Evolutionary conservation across 441 rosid genomes (phyloP), one percentile per base, ranked within the genome.

Genomic region (Eutrema salsugineum): DNA sequence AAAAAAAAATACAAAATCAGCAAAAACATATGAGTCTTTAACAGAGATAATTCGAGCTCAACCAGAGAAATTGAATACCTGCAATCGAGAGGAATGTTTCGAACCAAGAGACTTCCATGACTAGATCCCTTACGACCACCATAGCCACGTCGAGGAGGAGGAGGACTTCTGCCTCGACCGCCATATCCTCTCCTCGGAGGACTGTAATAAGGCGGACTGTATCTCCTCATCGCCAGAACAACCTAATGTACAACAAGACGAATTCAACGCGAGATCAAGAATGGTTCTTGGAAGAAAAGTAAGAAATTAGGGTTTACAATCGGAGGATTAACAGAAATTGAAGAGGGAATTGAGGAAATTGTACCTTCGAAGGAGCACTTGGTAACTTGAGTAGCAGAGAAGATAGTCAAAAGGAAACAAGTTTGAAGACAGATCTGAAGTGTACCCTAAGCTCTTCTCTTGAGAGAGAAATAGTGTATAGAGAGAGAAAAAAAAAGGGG

Each of bases 161-260:
- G 90, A 7, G 88, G 90, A 79, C 93, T 90, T 74, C 97, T 81
- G 12, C 73, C 89, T 10, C 93, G 75, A 38, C 94, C 88, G 30
- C 94, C 91, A 42, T 93, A 86, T 49, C 89, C 93, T 79, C 97
- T 88, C 80, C 98, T 89, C 7, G 99, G 97, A 80, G 99, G 94
- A 71, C 96, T 88, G 73, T 85, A 80, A 69, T 85, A 83, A 30
- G 81, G 84, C 15, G 99, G 97, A 78, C 99, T 92, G 80, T 92
- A 88, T 79, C 99, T 84, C 86, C 96, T 89, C 99, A 94, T 94
- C 30, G 30, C 62, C 22, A 28, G 8, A 39, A 2, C 15, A 46
- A 48, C 35, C 58, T 14, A 24, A 62, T 1, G 35, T 0, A 44
- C 39, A 63, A 63, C 38, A n/a, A n/a, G n/a, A n/a, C n/a, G 14